Percentiles rank a stretch among this genome's conserved stretches.
Conservation (phyloP, 148 eudicot species). For the Heliamphora exappendiculata region DNA sequence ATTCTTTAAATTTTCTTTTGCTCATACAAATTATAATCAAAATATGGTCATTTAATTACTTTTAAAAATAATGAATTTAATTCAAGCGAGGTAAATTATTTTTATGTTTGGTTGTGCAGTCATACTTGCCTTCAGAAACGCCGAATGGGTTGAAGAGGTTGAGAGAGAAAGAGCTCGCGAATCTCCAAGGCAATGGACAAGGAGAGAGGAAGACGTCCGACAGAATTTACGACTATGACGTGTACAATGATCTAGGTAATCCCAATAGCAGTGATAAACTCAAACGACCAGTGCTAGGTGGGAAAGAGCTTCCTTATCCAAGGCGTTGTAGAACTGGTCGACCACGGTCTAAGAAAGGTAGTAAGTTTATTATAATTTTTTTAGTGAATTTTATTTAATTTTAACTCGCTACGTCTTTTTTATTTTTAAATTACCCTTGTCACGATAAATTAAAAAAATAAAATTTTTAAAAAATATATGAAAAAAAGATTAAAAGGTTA, state of each 20-base stretch:
- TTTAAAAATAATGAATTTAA: no score
- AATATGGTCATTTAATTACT: no score
- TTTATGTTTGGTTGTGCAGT: conserved; percentile 22
- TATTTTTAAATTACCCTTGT: no score
- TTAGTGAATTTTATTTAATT: no score
- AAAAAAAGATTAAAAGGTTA: no score
- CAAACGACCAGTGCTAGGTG: conserved; percentile 61
- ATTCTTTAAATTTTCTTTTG: no score
- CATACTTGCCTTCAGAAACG: conserved; percentile 62
- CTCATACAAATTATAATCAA: no score
- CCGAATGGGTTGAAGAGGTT: conserved; percentile 52
- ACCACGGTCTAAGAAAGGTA: conserved; percentile 38
- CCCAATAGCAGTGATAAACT: conserved; percentile 30
- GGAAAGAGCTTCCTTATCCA: conserved; percentile 52
- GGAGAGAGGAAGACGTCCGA: conserved; percentile 51
- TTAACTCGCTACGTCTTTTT: no score
- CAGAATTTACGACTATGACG: conserved; percentile 75
- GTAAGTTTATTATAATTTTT: background rate
- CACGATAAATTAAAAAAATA: background rate
- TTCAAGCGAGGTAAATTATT: no score
- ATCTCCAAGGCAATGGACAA: conserved; percentile 43
- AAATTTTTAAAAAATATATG: background rate
- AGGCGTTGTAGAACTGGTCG: conserved; percentile 74
- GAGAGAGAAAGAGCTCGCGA: conserved; percentile 39
- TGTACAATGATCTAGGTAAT: conserved; percentile 68